Evolutionary conservation across 2,329 filamentous ascomycete species (phyloP), one percentile per base, ranked within the genome.

Genomic region (Mollisia scopiformis): DNA sequence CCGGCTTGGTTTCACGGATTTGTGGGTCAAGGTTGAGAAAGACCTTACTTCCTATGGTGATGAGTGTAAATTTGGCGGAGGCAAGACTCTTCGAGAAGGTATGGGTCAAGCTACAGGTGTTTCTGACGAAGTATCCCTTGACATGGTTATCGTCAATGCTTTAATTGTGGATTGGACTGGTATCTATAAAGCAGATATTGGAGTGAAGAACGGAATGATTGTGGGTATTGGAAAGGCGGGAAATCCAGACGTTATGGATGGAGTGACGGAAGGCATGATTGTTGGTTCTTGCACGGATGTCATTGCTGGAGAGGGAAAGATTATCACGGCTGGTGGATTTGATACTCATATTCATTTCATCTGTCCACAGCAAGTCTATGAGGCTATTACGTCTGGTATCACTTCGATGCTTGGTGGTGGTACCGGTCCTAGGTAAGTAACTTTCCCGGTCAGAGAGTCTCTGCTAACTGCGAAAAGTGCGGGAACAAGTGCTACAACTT

Each of bases 141-240:
- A 98, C 74, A 84, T 94, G 50, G 91, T 97, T 25, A 86, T 98
- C 62, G 92, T 88, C 1, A 98, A 97, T 71, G 94, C 93, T 5
- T 78, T 98, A 65, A 89, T 98, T 37, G 83, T 98, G 21, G 94
- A 98, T 78, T 96, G 90, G 84, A 89, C 85, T 1, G 94, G 94
- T 51, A 97, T 98, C 72, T 96, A 92, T 82, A 98, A 98, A 79
- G 94, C 93, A 6, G 94, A 98, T 75, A 96, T 98, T 73, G 94
- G 94, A 28, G 88, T 98, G 75, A 97, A 96, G 75, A 77, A 93
- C 68, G 93, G 94, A 2, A 74, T 90, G 39, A 97, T 98, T 70
- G 88, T 89, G 28, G 94, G 87, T 0, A 94, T 98, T 68, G 94
- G 94, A 62, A 97, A 98, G 77, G 92, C 94, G 16, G 94, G 94